Evolutionary conservation across 108 stramenopile species (phyloP).

Genomic region (Phaeodactylum tricornutum): DNA sequence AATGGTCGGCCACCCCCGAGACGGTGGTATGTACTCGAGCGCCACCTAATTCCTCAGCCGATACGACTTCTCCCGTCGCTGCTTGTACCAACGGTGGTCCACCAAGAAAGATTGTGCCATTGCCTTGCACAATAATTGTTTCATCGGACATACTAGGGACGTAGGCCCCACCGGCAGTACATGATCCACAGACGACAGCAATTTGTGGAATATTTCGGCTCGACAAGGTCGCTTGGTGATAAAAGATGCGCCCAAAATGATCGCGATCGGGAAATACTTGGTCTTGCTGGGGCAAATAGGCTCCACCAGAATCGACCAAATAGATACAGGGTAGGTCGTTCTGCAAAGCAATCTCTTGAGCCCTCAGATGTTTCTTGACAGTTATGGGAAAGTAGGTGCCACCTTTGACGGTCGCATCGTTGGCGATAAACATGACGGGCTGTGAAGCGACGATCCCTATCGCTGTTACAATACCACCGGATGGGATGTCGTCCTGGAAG

Average conservation of each 20-base stretch:
- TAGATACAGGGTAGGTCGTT: constrained; percentile 95
- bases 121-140: constrained; percentile 90
- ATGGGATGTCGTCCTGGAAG: constrained; percentile 58
- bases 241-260: constrained; percentile 98
- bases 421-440: constrained; percentile 94
- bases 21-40: constrained; percentile 85
- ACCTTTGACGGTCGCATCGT: constrained; percentile 98
- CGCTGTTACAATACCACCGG: constrained; percentile 93
- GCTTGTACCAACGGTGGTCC: constrained; percentile 99
- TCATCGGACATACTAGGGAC: constrained; percentile 98
- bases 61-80: constrained; percentile 93
- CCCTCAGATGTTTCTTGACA: constrained; percentile 97
- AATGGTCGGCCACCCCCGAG: constrained; percentile 94
- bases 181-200: constrained; percentile 93
- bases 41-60: constrained; percentile 95
- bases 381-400: constrained; percentile 98
- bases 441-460: constrained; percentile 87
- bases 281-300: constrained; percentile 92
- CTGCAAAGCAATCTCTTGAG: constrained; percentile 93
- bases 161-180: constrained; percentile 98
- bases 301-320: constrained; percentile 92
- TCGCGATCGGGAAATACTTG: constrained; percentile 95
- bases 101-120: constrained; percentile 96
- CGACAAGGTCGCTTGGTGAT: constrained; percentile 92
- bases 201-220: constrained; percentile 88